phyloP scores from a whole-genome alignment of 1,284 basidiomycete species.

The Heterobasidion parviporum region DNA sequence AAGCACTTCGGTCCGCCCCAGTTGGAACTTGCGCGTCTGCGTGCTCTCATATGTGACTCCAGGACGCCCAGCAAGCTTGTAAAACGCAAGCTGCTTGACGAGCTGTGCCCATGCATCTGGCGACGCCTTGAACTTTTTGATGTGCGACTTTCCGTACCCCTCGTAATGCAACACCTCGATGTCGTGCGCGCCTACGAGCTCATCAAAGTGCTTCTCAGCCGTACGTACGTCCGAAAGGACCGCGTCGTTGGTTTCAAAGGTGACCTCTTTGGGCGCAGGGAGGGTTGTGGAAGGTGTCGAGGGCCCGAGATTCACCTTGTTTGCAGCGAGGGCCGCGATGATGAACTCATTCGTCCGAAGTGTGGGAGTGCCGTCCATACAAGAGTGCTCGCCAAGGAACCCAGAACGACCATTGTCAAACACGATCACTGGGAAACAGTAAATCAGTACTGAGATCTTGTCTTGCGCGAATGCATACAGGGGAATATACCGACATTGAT shows the following conservation, averaged over 20 bases:
- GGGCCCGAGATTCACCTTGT: constrained; percentile 69
- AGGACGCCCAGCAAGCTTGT: constrained; percentile 75
- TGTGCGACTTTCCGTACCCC: constrained; percentile 84
- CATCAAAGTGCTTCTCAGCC: constrained; percentile 65
- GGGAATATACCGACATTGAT: constrained; percentile 62
- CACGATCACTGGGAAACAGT: constrained; percentile 61
- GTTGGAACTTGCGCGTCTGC: constrained; percentile 90
- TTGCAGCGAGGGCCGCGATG: constrained; percentile 69
- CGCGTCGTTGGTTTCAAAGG: constrained; percentile 62
- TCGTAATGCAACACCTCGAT: constrained; percentile 85
- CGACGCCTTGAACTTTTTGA: constrained; percentile 85
- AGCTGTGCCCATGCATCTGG: constrained; percentile 96
- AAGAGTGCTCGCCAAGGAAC: constrained; percentile 86
- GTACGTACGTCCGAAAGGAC: constrained; percentile 46
- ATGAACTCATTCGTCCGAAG: constrained; percentile 94
- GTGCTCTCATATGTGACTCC: constrained; percentile 91
- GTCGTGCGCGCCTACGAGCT: constrained; percentile 75
- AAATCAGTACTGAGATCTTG: neutral
- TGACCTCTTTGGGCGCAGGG: constrained; percentile 52
- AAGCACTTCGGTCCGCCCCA: constrained; percentile 93
- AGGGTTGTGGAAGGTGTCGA: constrained; percentile 10
- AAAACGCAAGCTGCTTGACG: constrained; percentile 93
- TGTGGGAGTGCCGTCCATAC: constrained; percentile 96
- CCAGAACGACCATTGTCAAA: constrained; percentile 92
- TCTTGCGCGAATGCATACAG: neutral